Conservation (phyloP, 176 grass and related monocot genomes). For the Ananas comosus region DNA sequence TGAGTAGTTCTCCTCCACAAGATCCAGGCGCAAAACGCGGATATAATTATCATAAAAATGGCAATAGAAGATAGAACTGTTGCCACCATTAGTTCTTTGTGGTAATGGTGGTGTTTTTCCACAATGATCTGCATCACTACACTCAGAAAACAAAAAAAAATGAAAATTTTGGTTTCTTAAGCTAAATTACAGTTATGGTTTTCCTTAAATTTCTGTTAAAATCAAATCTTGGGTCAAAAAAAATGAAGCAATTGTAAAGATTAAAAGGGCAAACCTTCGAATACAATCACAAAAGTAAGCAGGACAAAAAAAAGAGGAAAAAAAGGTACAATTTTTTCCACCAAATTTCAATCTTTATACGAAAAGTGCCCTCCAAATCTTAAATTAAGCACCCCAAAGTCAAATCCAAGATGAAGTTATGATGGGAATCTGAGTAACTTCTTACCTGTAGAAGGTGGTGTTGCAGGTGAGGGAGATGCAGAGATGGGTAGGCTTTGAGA, state of each 20-base stretch:
- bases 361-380: neutral
- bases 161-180: neutral
- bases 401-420: neutral
- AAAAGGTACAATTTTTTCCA: neutral
- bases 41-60: conserved; percentile 50
- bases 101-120: conserved; percentile 44
- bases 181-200: neutral
- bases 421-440: neutral
- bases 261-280: neutral
- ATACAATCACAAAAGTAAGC: neutral
- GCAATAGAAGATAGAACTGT: conserved; percentile 50
- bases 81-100: conserved; percentile 63
- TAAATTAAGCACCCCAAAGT: conserved; percentile 3
- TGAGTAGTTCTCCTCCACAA: conserved; percentile 54
- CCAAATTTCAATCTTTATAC: neutral
- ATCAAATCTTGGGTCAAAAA: neutral
- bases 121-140: conserved; percentile 47
- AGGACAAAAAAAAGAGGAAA: neutral
- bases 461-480: neutral
- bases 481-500: neutral
- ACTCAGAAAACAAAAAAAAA: neutral
- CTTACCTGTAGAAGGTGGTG: conserved; percentile 46
- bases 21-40: conserved; percentile 51
- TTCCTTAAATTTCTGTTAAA: neutral
- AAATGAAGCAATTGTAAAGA: neutral